Evolutionary conservation across 2,329 filamentous ascomycete species (phyloP).

Genomic region (Clonostachys solani): DNA sequence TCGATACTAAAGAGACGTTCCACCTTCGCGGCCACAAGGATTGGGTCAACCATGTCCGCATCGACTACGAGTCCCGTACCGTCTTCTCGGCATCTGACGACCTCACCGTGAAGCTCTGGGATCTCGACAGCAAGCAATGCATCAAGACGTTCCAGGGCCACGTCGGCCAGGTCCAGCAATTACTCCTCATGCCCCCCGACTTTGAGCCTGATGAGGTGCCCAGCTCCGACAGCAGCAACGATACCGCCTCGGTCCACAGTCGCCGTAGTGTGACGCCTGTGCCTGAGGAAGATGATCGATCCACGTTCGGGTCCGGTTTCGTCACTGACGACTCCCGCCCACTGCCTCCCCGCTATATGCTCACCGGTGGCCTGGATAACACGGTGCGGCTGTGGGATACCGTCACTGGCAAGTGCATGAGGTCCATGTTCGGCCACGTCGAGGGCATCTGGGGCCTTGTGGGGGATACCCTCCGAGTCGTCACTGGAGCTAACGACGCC

Average conservation of each 20-base stretch:
- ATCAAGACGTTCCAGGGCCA: slow-evolving; percentile 81
- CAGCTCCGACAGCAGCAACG: slow-evolving; percentile 45
- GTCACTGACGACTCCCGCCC: slow-evolving; percentile 57
- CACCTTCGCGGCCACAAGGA: slow-evolving; percentile 80
- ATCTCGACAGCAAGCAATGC: slow-evolving; percentile 77
- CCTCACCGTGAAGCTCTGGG: slow-evolving; percentile 87
- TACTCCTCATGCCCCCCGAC: slow-evolving; percentile 77
- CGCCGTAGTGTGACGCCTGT: slow-evolving; percentile 37
- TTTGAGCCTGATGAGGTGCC: slow-evolving; percentile 77
- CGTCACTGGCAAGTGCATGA: slow-evolving; percentile 72
- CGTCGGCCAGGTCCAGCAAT: slow-evolving; percentile 92
- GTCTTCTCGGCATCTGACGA: slow-evolving; percentile 94
- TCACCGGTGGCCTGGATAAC: slow-evolving; percentile 86
- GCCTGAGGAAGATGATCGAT: slow-evolving; percentile 36
- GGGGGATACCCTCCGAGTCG: slow-evolving; percentile 81
- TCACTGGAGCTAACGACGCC: slow-evolving; percentile 86
- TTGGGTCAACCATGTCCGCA: slow-evolving; percentile 94
- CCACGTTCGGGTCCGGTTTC: slow-evolving; percentile 59
- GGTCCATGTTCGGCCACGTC: slow-evolving; percentile 93
- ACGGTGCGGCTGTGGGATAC: slow-evolving; percentile 94
- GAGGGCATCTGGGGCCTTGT: slow-evolving; percentile 94
- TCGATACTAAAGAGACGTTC: slow-evolving; percentile 76
- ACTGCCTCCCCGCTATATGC: slow-evolving; percentile 82
- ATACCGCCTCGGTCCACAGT: slow-evolving; percentile 46
- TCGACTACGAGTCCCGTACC: slow-evolving; percentile 78